Evolutionary conservation across 768 basidiomycete genomes (phyloP), one percentile per base, ranked within the genome.

Genomic region (Tulasnella sp.): DNA sequence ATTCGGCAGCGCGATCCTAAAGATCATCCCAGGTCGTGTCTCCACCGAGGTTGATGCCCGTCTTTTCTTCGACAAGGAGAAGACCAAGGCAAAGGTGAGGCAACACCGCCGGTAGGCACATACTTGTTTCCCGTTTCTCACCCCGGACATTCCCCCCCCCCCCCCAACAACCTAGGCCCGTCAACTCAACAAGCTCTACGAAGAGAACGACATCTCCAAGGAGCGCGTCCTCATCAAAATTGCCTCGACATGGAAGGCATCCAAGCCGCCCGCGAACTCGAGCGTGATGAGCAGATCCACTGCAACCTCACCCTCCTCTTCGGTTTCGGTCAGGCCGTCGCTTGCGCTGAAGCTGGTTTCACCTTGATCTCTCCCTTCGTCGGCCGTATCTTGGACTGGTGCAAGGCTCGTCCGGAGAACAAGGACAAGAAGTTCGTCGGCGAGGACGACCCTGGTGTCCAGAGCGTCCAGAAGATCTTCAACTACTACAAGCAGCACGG

Each of bases 241-340:
- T 84, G 98, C 97, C 39, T 97, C 98, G 56, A 97, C 97, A 73
- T 99, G 95, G 94, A 98, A 99, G 98, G 98, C 87, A 99, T 99
- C 88, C 97, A 99, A 86, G 98, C 97, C 80, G 98, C 98, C 48
- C 92, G 96, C 81, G 93, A 97, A 86, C 92, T 99, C 82, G 98
- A 99, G 88, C 86, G 89, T 81, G 93, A 97, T 82, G 92, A 97
- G 80, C 90, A 89, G 81, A 99, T 99, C 86, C 97, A 97, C 91
- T 98, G 96, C 90, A 99, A 99, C 88, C 91, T 99, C 82, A 99
- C 98, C 74, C 93, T 99, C 83, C 92, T 99, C 82, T 99, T 99
- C 88, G 98, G 98, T 83, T 99, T 99, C 86, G 94, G 89, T 71
- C 98, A 99, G 88, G 98, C 98, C 77, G 98, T 99, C 84, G 98